These are phyloP conservation scores for Neurospora terricola DNA, from an alignment of 495 filamentous ascomycete species.

Conservation along the genomic window DNA sequence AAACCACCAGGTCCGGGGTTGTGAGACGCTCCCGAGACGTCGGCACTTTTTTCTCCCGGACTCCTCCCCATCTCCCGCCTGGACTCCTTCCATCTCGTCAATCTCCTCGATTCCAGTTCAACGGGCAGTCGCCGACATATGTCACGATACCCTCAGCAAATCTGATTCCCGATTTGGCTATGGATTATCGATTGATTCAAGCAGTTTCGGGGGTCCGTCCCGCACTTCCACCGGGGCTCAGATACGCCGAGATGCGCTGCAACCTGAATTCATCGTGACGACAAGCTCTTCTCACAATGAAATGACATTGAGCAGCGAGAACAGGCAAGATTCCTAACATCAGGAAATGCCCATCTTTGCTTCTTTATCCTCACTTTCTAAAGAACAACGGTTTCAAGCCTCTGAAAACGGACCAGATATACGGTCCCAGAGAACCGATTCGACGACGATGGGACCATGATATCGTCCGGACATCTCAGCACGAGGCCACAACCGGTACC, in stretches of 20 bases:
- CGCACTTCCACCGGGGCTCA: background rate
- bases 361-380: background rate
- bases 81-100: background rate
- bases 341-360: background rate
- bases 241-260: background rate
- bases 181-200: background rate
- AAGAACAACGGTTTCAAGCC: background rate
- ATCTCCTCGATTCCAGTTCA: background rate
- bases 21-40: slow-evolving; percentile 23
- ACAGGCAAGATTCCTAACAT: background rate
- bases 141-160: background rate
- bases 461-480: background rate
- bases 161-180: background rate
- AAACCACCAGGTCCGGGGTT: slow-evolving; percentile 12
- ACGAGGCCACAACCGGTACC: background rate
- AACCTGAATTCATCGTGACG: background rate
- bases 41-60: background rate
- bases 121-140: background rate
- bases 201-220: background rate
- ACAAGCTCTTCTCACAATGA: background rate
- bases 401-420: background rate
- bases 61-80: background rate
- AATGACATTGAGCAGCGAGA: background rate
- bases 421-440: background rate
- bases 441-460: background rate